Percentiles rank a stretch among this genome's conserved stretches.
Evolutionary conservation across 139 green algal genomes (phyloP).

Genomic region (Volvox reticuliferus): DNA sequence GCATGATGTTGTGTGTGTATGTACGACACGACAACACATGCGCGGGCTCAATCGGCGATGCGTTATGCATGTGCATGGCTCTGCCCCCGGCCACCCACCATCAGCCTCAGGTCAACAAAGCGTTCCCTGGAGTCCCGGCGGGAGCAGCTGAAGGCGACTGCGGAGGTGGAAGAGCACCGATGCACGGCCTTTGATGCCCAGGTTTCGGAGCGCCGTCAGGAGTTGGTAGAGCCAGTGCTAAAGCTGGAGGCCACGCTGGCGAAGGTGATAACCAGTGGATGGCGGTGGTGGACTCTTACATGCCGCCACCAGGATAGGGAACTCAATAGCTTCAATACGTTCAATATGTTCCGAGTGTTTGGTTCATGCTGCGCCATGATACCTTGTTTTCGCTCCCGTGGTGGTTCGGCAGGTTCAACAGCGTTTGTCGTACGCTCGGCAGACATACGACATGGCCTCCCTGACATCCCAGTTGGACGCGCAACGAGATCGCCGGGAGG

Average conservation of each 20-base stretch:
- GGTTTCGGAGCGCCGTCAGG: neutral
- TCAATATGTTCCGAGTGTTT: no score
- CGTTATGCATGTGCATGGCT: no score
- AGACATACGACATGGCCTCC: slow-evolving; percentile 2
- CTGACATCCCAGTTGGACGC: neutral
- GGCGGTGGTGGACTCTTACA: no score
- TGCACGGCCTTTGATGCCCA: neutral
- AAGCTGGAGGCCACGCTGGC: neutral
- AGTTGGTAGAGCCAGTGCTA: neutral
- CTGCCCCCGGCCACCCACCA: no score
- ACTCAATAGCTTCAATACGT: no score
- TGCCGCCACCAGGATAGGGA: no score
- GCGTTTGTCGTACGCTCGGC: neutral
- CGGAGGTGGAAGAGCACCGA: neutral
- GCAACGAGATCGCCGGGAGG: neutral
- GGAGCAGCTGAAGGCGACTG: neutral
- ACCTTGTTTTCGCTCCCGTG: neutral
- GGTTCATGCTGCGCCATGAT: no score
- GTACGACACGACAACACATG: no score
- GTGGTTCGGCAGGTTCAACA: neutral
- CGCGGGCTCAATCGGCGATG: no score
- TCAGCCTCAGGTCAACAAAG: neutral
- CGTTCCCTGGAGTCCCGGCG: neutral
- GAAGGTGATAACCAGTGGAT: no score
- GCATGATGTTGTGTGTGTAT: no score